A percentile compares a stretch with the other conserved stretches of the same genome.
These are phyloP conservation scores for Pulveroboletus ravenelii DNA, from an alignment of 768 basidiomycete species.

Conservation along the genomic window DNA sequence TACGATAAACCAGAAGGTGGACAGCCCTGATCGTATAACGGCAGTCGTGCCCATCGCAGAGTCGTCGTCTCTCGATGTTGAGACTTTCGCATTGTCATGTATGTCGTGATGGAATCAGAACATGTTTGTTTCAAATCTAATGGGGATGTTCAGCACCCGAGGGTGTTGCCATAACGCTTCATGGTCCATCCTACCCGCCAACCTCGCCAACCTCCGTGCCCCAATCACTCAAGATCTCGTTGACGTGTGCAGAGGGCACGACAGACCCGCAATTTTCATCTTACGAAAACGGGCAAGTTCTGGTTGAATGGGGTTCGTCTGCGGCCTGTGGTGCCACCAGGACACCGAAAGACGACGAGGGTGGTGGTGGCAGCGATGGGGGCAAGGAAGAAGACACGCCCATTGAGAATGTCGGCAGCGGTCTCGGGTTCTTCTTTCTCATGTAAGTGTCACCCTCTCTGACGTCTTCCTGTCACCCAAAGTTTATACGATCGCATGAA, in stretches of 20 bases:
- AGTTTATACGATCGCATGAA: slow-evolving; percentile 37
- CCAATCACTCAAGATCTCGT: slow-evolving; percentile 58
- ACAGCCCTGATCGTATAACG: slow-evolving; percentile 53
- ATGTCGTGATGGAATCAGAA: slow-evolving; percentile 13
- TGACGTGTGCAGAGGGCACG: slow-evolving; percentile 48
- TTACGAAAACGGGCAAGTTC: slow-evolving; percentile 53
- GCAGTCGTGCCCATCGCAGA: slow-evolving; percentile 74
- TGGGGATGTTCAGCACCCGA: slow-evolving; percentile 41
- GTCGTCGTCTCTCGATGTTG: slow-evolving; percentile 25
- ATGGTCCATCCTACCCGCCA: slow-evolving; percentile 59
- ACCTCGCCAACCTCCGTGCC: slow-evolving; percentile 37
- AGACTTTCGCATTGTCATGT: slow-evolving; percentile 32
- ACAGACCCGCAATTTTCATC: slow-evolving; percentile 50
- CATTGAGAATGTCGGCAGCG: slow-evolving; percentile 54
- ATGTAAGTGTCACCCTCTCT: slow-evolving; percentile 48
- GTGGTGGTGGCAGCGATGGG: slow-evolving; percentile 14
- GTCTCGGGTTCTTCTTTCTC: slow-evolving; percentile 86
- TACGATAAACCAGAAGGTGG: slow-evolving; percentile 56
- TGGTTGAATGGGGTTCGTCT: slow-evolving; percentile 59
- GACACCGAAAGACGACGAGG: slow-evolving; percentile 26
- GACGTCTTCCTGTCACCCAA: slow-evolving; percentile 2
- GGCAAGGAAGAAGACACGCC: slow-evolving; percentile 25
- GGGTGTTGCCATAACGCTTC: slow-evolving; percentile 51
- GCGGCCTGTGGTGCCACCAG: slow-evolving; percentile 48
- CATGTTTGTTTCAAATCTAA: not conserved